A percentile compares a stretch with the other conserved stretches of the same genome.
phyloP scores from a whole-genome alignment of 768 basidiomycete species.

The Chalciporus sphaerocephalus region DNA sequence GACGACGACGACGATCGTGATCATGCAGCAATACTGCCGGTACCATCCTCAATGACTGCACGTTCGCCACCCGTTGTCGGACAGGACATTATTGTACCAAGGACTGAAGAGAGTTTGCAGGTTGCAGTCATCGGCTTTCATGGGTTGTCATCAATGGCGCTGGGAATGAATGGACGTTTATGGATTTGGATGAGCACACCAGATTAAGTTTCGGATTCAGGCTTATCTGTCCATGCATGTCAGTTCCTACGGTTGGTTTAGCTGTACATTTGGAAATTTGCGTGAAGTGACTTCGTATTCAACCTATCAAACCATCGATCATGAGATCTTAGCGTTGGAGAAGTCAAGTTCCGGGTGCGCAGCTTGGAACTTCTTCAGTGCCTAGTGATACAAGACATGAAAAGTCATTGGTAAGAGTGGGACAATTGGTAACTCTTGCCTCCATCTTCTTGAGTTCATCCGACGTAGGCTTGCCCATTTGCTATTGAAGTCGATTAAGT shows the following conservation, averaged over 20 bases:
- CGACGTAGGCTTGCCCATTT: slow-evolving; percentile 94
- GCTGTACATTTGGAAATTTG: neutral
- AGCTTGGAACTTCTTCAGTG: slow-evolving; percentile 83
- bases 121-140: slow-evolving; percentile 41
- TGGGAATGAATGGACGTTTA: slow-evolving; percentile 19
- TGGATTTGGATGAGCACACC: slow-evolving; percentile 25
- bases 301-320: slow-evolving; percentile 8
- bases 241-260: neutral
- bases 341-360: slow-evolving; percentile 94
- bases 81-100: slow-evolving; percentile 23
- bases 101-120: slow-evolving; percentile 27
- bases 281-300: neutral
- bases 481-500: slow-evolving; percentile 39
- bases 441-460: slow-evolving; percentile 93
- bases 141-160: slow-evolving; percentile 30
- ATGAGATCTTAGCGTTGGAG: slow-evolving; percentile 85
- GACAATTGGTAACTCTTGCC: slow-evolving; percentile 36
- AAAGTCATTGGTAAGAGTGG: neutral
- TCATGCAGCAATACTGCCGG: slow-evolving; percentile 1
- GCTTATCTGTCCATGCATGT: neutral
- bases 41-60: neutral
- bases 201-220: slow-evolving; percentile 9
- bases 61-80: slow-evolving; percentile 16
- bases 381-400: slow-evolving; percentile 37
- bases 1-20: slow-evolving; percentile 26